phyloP scores from a whole-genome alignment of 2,329 filamentous ascomycete genomes.

The Talaromyces funiculosus region DNA sequence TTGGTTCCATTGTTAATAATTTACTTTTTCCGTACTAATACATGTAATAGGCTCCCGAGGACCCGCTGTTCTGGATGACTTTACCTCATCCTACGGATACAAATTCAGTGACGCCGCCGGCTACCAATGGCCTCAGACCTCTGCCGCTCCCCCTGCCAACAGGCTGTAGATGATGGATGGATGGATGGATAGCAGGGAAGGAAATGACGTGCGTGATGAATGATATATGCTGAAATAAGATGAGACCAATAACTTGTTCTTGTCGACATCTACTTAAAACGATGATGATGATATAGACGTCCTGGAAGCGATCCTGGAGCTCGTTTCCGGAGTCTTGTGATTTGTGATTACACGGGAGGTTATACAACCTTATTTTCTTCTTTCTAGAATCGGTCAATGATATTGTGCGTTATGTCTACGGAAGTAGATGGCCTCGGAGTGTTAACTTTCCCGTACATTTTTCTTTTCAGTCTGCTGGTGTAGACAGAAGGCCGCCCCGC shows the following conservation, averaged over 20 bases:
- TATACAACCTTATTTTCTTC: not conserved
- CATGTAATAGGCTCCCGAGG: slow-evolving; percentile 73
- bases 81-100: slow-evolving; percentile 96
- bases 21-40: slow-evolving; percentile 5
- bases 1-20: slow-evolving; percentile 46
- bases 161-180: slow-evolving; percentile 60
- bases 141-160: slow-evolving; percentile 62
- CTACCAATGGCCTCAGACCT: slow-evolving; percentile 85
- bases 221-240: slow-evolving; percentile 10
- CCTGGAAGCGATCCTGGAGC: slow-evolving; percentile 8
- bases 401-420: not conserved
- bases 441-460: too few relatives aligned
- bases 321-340: slow-evolving; percentile 10
- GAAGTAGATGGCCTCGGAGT: too few relatives aligned
- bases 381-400: not conserved
- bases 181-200: too few relatives aligned
- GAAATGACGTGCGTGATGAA: not conserved
- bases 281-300: slow-evolving; percentile 8
- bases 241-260: not conserved
- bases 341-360: not conserved
- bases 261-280: not conserved
- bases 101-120: slow-evolving; percentile 96
- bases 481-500: not conserved
- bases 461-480: not conserved
- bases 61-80: slow-evolving; percentile 93